These are phyloP conservation scores for Teratosphaeriaceae sp. DNA, from an alignment of 2,329 filamentous ascomycete species.

Conservation along the genomic window DNA sequence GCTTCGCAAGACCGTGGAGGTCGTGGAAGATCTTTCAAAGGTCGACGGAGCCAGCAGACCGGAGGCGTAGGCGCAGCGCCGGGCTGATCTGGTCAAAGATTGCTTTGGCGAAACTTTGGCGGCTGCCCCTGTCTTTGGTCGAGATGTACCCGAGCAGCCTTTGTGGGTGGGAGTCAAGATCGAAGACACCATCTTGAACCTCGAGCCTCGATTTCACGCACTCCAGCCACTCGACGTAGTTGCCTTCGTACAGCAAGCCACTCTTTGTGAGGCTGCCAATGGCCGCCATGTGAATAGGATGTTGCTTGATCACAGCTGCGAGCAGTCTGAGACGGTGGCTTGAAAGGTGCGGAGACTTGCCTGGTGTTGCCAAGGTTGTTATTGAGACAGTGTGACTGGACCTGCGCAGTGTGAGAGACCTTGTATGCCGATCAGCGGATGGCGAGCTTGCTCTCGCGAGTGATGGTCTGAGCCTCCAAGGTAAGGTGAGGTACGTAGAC, in stretches of 20 bases:
- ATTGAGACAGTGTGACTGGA: too few relatives aligned
- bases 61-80: neutral
- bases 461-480: too few relatives aligned
- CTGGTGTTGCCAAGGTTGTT: neutral
- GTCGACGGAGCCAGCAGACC: neutral
- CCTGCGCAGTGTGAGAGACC: too few relatives aligned
- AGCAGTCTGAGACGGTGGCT: too few relatives aligned
- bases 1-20: neutral
- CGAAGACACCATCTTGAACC: neutral
- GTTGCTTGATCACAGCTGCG: neutral
- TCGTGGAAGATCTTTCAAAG: neutral
- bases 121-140: neutral
- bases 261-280: neutral
- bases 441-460: too few relatives aligned
- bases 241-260: slow-evolving; percentile 1
- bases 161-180: neutral
- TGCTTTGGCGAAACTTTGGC: neutral
- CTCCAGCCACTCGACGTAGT: neutral
- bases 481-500: too few relatives aligned
- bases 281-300: neutral
- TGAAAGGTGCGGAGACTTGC: too few relatives aligned
- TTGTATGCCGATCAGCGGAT: too few relatives aligned
- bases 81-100: neutral
- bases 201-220: neutral
- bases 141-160: neutral